Evolutionary conservation across 352 stramenopile genomes (phyloP).

Genomic region (Globisporangium perplexum): DNA sequence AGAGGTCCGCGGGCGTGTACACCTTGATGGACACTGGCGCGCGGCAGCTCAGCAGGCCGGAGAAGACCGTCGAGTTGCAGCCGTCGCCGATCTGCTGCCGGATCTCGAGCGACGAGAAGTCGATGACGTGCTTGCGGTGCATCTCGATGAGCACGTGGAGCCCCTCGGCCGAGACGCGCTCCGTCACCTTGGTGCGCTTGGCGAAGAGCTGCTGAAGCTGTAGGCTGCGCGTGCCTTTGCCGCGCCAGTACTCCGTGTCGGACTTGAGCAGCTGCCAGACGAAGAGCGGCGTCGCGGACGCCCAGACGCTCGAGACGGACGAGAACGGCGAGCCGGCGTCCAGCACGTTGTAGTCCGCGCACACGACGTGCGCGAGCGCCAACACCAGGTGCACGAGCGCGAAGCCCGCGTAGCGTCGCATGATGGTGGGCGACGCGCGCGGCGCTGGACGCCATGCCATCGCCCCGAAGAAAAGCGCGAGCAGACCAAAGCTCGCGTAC

Average conservation of each 20-base stretch:
- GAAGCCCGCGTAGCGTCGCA: constrained; percentile 40
- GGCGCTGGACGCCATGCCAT: constrained; percentile 19
- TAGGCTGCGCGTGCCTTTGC: constrained; percentile 35
- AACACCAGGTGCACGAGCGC: constrained; percentile 38
- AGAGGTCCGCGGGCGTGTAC: constrained; percentile 54
- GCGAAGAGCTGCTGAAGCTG: constrained; percentile 36
- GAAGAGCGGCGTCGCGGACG: constrained; percentile 36
- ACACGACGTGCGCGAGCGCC: constrained; percentile 33
- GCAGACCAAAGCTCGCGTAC: constrained; percentile 6
- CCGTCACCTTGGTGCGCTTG: constrained; percentile 30
- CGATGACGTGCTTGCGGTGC: constrained; percentile 68
- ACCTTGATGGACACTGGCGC: constrained; percentile 61
- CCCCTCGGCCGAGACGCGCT: constrained; percentile 50
- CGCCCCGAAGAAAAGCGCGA: constrained; percentile 2
- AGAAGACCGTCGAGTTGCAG: constrained; percentile 43
- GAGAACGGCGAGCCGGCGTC: constrained; percentile 48
- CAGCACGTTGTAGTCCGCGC: constrained; percentile 33
- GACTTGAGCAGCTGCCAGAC: constrained; percentile 53
- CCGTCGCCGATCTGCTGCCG: constrained; percentile 42
- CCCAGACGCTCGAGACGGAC: constrained; percentile 44
- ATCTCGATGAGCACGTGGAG: constrained; percentile 71
- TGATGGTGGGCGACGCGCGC: constrained; percentile 16
- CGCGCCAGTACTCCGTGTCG: constrained; percentile 57
- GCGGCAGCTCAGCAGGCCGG: constrained; percentile 31
- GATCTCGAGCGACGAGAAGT: constrained; percentile 58